Evolutionary conservation across 1,139 yeast species (phyloP).

Genomic region (Geotrichum histeridarum): DNA sequence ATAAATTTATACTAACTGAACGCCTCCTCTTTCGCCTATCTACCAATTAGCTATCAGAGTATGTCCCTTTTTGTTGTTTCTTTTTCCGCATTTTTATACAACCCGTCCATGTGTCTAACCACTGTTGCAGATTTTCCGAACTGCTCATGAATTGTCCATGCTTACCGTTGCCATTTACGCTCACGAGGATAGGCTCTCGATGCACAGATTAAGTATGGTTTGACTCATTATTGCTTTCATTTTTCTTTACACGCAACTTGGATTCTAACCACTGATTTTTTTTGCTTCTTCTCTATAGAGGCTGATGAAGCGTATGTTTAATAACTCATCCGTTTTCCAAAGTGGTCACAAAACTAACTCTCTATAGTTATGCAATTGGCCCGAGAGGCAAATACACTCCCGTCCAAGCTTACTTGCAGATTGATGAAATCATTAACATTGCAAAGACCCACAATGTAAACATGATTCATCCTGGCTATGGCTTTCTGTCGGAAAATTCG

Average conservation of each 20-base stretch:
- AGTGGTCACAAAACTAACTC: not conserved
- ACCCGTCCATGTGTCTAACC: conserved; percentile 1
- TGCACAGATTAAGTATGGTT: conserved; percentile 66
- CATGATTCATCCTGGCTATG: conserved; percentile 99
- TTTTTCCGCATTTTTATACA: too few relatives aligned
- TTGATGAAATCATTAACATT: conserved; percentile 88
- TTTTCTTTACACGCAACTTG: not conserved
- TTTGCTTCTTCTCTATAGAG: conserved; percentile 26
- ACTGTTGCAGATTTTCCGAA: conserved; percentile 60
- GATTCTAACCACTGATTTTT: not conserved
- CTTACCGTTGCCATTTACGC: conserved; percentile 96
- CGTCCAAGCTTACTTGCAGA: conserved; percentile 92
- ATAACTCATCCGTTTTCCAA: not conserved
- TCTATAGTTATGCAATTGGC: conserved; percentile 66
- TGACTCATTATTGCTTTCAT: conserved; percentile 2
- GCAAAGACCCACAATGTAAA: conserved; percentile 84
- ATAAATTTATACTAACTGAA: too few relatives aligned
- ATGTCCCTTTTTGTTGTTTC: conserved; percentile 13
- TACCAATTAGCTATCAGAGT: conserved; percentile 26
- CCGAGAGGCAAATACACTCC: conserved; percentile 86
- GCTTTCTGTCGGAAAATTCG: conserved; percentile 89
- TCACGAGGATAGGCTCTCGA: conserved; percentile 89
- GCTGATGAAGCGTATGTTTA: conserved; percentile 38
- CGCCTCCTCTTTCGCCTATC: not conserved
- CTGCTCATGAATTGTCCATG: conserved; percentile 97